phyloP scores from a whole-genome alignment of 306 rosid species.

The Lagenaria siceraria region DNA sequence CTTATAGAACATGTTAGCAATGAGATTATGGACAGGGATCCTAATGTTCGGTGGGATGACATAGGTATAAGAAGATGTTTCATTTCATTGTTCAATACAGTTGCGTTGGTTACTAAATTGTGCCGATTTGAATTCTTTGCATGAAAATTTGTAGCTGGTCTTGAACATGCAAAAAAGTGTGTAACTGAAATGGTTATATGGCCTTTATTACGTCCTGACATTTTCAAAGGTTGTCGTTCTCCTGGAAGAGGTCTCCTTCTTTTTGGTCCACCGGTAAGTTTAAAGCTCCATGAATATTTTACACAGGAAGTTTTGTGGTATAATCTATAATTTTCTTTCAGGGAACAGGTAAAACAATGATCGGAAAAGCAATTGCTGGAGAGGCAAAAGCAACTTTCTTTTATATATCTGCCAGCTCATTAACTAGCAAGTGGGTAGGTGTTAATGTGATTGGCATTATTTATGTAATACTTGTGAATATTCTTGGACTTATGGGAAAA shows the following conservation, averaged over 20 bases:
- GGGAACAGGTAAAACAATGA: slow-evolving; percentile 99
- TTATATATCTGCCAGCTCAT: slow-evolving; percentile 89
- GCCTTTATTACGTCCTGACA: slow-evolving; percentile 81
- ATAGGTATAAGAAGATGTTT: slow-evolving; percentile 39
- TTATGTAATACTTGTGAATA: neutral
- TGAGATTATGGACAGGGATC: slow-evolving; percentile 92
- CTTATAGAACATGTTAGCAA: slow-evolving; percentile 92
- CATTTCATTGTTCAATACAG: neutral
- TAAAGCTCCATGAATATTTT: slow-evolving; percentile 11
- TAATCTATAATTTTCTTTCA: slow-evolving; percentile 24
- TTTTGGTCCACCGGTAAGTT: slow-evolving; percentile 93
- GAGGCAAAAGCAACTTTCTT: slow-evolving; percentile 98
- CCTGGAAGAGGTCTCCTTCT: slow-evolving; percentile 96
- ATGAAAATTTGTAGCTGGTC: slow-evolving; percentile 50
- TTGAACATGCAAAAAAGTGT: slow-evolving; percentile 78
- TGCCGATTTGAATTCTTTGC: slow-evolving; percentile 13
- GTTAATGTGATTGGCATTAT: slow-evolving; percentile 1
- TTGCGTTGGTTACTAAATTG: slow-evolving; percentile 1
- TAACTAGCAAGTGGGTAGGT: slow-evolving; percentile 97
- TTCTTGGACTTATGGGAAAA: neutral
- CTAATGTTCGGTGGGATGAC: slow-evolving; percentile 79
- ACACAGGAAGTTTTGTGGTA: slow-evolving; percentile 8
- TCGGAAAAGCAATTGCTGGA: slow-evolving; percentile 98
- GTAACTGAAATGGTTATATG: slow-evolving; percentile 87
- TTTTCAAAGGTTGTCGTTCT: slow-evolving; percentile 84